Evolutionary conservation across 176 grass and related monocot genomes (phyloP).

Genomic region (Oryza glaberrima): DNA sequence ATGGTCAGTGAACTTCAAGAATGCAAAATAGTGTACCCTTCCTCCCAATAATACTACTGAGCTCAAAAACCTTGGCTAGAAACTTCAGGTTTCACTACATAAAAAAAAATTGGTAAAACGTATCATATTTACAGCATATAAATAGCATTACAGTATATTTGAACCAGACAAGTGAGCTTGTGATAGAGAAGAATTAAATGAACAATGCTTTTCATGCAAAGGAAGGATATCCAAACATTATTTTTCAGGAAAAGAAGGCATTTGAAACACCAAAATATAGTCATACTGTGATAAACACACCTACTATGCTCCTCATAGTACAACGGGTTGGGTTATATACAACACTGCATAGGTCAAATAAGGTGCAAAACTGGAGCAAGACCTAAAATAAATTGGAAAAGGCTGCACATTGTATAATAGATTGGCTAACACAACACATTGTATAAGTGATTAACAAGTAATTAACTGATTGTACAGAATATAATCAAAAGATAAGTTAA

Average conservation of each 20-base stretch:
- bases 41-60: conserved; percentile 3
- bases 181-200: background rate
- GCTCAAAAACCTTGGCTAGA: conserved; percentile 19
- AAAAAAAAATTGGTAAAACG: conserved; percentile 11
- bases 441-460: too few relatives aligned
- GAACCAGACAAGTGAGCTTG: background rate
- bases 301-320: background rate
- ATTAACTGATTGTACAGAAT: background rate
- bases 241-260: background rate
- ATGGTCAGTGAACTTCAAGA: conserved; percentile 30
- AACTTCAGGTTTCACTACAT: conserved; percentile 21
- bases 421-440: background rate
- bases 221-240: background rate
- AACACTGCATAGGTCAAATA: background rate
- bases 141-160: conserved; percentile 11
- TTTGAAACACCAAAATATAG: background rate
- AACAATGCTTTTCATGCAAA: background rate
- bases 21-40: background rate
- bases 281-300: background rate
- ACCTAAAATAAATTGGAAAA: background rate
- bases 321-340: background rate
- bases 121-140: background rate
- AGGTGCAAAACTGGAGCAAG: background rate
- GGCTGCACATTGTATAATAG: background rate
- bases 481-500: background rate